These are phyloP conservation scores for Crithidia brevicula DNA, from an alignment of 208 protist species.

Conservation along the genomic window DNA sequence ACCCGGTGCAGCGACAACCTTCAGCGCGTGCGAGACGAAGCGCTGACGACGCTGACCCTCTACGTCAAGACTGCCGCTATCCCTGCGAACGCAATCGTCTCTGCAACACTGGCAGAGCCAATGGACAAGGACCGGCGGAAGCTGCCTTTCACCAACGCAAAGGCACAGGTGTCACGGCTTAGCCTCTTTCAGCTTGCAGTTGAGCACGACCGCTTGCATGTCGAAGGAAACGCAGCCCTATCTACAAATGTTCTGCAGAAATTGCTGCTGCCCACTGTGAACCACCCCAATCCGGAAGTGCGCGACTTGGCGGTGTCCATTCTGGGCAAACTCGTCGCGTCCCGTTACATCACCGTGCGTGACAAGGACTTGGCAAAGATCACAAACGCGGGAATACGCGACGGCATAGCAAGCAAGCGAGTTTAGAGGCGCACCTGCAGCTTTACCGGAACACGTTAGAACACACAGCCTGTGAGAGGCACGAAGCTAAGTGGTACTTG, in stretches of 20 bases:
- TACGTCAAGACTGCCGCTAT: constrained; percentile 51
- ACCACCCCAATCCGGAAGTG: constrained; percentile 80
- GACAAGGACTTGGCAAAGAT: constrained; percentile 59
- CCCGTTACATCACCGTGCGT: constrained; percentile 38
- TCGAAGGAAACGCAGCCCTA: constrained; percentile 12
- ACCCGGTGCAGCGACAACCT: constrained; percentile 72
- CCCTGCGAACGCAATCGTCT: constrained; percentile 40
- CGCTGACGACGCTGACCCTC: constrained; percentile 57
- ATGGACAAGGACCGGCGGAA: constrained; percentile 75
- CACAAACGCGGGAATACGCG: constrained; percentile 65
- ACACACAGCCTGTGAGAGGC: neutral
- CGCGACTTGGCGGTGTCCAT: constrained; percentile 69
- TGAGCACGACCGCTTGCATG: constrained; percentile 19
- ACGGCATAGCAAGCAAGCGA: constrained; percentile 35
- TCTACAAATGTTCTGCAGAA: constrained; percentile 48
- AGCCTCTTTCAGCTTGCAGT: constrained; percentile 52
- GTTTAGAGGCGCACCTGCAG: neutral
- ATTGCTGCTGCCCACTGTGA: constrained; percentile 74
- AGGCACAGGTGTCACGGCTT: constrained; percentile 72
- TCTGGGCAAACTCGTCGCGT: constrained; percentile 39
- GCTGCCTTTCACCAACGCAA: constrained; percentile 50
- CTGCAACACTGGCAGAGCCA: constrained; percentile 66
- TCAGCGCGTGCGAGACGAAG: constrained; percentile 78
- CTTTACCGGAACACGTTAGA: neutral
- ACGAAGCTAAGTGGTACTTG: neutral